Conservation (phyloP, 2,329 filamentous ascomycete species). For the Pleurostoma richardsiae region DNA sequence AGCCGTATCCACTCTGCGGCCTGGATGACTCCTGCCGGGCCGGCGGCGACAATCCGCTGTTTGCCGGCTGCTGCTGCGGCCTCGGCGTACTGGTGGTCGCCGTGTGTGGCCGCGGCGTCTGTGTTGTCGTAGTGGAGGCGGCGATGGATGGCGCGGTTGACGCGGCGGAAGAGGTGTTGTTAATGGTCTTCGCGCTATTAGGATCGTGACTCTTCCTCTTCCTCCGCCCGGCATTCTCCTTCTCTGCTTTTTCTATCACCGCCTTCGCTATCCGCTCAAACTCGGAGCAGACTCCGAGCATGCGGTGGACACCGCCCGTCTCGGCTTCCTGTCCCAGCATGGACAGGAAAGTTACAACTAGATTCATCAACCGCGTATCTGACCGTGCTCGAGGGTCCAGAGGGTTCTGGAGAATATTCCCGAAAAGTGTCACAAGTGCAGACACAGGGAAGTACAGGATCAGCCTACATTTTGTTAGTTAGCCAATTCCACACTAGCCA, state of each 20-base stretch:
- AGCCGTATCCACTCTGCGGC: conserved; percentile 25
- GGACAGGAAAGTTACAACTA: conserved; percentile 87
- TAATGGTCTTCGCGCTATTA: conserved; percentile 15
- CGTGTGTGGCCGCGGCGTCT: conserved; percentile 22
- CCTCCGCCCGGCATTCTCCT: conserved; percentile 70
- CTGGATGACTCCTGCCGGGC: conserved; percentile 16
- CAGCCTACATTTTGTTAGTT: conserved; percentile 50
- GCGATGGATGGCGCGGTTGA: background rate
- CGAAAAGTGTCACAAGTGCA: conserved; percentile 88
- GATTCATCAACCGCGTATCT: conserved; percentile 85
- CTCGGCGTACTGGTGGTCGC: conserved; percentile 20
- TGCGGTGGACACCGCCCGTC: conserved; percentile 85
- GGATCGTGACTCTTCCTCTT: conserved; percentile 74
- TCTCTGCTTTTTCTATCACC: conserved; percentile 87
- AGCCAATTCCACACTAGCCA: background rate
- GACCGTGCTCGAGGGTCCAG: conserved; percentile 82
- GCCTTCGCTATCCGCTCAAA: conserved; percentile 91
- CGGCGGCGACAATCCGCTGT: conserved; percentile 21
- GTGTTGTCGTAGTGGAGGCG: conserved; percentile 16
- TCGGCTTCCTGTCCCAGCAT: conserved; percentile 86
- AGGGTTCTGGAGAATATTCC: conserved; percentile 93
- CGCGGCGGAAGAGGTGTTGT: conserved; percentile 10
- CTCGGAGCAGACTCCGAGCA: conserved; percentile 91
- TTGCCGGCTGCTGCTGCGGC: conserved; percentile 15
- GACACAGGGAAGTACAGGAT: conserved; percentile 96